These are phyloP conservation scores for Ascochyta rabiei DNA, from an alignment of 2,329 filamentous ascomycete genomes.

Conservation along the genomic window DNA sequence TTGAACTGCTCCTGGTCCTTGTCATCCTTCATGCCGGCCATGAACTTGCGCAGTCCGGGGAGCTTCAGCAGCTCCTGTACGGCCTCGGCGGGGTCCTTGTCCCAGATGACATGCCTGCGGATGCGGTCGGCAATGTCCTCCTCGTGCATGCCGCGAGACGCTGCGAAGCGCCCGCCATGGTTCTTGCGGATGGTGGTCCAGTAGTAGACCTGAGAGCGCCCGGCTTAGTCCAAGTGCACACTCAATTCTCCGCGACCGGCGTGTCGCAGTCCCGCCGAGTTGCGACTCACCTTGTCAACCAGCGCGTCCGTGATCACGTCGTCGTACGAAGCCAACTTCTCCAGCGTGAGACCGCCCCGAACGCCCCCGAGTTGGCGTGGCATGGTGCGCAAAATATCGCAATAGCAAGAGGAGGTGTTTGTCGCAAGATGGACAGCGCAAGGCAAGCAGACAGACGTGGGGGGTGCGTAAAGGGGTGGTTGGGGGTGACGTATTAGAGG, in stretches of 20 bases:
- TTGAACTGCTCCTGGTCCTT: constrained; percentile 87
- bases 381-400: constrained; percentile 41
- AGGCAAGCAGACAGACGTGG: not conserved
- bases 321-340: constrained; percentile 90
- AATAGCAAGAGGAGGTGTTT: not conserved
- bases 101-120: constrained; percentile 71
- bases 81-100: constrained; percentile 72
- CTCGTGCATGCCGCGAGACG: constrained; percentile 77
- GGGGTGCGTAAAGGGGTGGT: constrained; percentile 28
- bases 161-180: constrained; percentile 78
- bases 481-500: constrained; percentile 39
- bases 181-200: constrained; percentile 98
- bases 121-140: constrained; percentile 66
- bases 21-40: constrained; percentile 69
- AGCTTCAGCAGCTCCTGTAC: constrained; percentile 75
- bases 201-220: constrained; percentile 75
- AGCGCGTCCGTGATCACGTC: constrained; percentile 94
- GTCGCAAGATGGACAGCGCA: constrained; percentile 1
- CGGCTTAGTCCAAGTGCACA: constrained; percentile 21
- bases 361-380: constrained; percentile 57
- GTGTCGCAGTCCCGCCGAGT: constrained; percentile 3
- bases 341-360: constrained; percentile 79
- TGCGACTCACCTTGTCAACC: constrained; percentile 80
- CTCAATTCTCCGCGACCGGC: constrained; percentile 14
- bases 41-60: constrained; percentile 74